Percentiles rank a stretch among this genome's conserved stretches.
These are phyloP conservation scores for Colletotrichum navitas DNA, from an alignment of 2,329 filamentous ascomycete species.

Conservation along the genomic window DNA sequence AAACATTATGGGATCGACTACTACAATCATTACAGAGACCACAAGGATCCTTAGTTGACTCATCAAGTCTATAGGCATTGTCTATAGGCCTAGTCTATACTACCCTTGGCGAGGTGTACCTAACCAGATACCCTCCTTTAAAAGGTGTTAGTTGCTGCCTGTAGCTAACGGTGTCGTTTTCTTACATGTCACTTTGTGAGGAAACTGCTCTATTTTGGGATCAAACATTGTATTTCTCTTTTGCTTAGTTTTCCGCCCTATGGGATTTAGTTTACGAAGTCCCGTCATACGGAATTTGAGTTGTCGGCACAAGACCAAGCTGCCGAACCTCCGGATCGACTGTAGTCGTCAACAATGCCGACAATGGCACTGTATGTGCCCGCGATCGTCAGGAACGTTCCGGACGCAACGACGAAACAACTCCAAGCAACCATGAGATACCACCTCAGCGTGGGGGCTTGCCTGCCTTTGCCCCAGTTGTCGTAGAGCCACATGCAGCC, in stretches of 20 bases:
- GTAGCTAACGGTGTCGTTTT: too few relatives aligned
- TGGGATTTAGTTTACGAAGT: not conserved
- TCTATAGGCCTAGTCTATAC: too few relatives aligned
- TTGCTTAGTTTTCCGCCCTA: not conserved
- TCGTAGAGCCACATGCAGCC: constrained; percentile 49
- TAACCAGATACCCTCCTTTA: too few relatives aligned
- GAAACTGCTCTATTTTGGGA: not conserved
- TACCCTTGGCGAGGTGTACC: too few relatives aligned
- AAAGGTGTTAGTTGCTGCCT: too few relatives aligned
- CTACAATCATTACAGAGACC: too few relatives aligned
- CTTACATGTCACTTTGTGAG: not conserved
- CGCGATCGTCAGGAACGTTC: constrained; percentile 27
- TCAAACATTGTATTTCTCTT: not conserved
- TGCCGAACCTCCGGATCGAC: constrained; percentile 13
- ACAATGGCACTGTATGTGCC: constrained; percentile 39
- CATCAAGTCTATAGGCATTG: too few relatives aligned
- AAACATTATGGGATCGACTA: too few relatives aligned
- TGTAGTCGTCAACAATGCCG: constrained; percentile 33
- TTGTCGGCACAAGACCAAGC: constrained; percentile 43
- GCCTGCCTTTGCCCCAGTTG: constrained; percentile 45
- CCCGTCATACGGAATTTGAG: constrained; percentile 28
- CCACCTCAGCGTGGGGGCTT: constrained; percentile 31
- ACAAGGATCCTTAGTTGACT: too few relatives aligned
- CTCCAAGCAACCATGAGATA: constrained; percentile 41
- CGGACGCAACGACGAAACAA: constrained; percentile 43